phyloP scores from a whole-genome alignment of 2,329 filamentous ascomycete genomes.

The Xylariaceae sp. region DNA sequence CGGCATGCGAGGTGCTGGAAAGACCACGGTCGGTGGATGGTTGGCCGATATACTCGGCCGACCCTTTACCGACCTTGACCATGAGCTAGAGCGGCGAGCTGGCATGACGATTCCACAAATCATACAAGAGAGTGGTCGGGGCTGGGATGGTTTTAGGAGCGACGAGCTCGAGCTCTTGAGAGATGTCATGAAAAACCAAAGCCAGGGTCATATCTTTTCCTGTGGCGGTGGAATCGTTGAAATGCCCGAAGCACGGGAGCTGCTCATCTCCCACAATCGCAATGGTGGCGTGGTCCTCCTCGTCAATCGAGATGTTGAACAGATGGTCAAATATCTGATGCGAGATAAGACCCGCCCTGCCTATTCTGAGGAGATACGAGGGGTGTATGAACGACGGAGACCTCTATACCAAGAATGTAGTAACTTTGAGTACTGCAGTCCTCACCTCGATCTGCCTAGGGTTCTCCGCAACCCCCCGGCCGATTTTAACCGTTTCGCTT shows the following conservation, averaged over 20 bases:
- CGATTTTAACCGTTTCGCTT: constrained; percentile 75
- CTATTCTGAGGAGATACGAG: constrained; percentile 89
- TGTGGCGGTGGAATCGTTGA: constrained; percentile 95
- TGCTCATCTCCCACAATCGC: constrained; percentile 73
- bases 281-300: constrained; percentile 82
- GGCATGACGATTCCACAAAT: constrained; percentile 84
- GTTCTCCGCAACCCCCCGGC: constrained; percentile 52
- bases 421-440: constrained; percentile 91
- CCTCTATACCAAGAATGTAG: constrained; percentile 92
- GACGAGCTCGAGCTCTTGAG: constrained; percentile 77
- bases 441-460: constrained; percentile 53
- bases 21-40: constrained; percentile 91
- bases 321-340: constrained; percentile 86
- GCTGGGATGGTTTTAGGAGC: constrained; percentile 87
- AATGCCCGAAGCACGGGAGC: constrained; percentile 73
- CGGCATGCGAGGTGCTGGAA: constrained; percentile 95
- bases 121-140: constrained; percentile 64
- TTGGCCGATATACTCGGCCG: constrained; percentile 75
- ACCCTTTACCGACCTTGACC: constrained; percentile 84
- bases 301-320: constrained; percentile 83
- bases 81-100: constrained; percentile 75
- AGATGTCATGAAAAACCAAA: constrained; percentile 73
- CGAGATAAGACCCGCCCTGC: constrained; percentile 89
- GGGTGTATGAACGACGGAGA: constrained; percentile 86
- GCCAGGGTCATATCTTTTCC: constrained; percentile 80